These are phyloP conservation scores for Serendipita indica DNA, from an alignment of 768 basidiomycete genomes.

Conservation along the genomic window DNA sequence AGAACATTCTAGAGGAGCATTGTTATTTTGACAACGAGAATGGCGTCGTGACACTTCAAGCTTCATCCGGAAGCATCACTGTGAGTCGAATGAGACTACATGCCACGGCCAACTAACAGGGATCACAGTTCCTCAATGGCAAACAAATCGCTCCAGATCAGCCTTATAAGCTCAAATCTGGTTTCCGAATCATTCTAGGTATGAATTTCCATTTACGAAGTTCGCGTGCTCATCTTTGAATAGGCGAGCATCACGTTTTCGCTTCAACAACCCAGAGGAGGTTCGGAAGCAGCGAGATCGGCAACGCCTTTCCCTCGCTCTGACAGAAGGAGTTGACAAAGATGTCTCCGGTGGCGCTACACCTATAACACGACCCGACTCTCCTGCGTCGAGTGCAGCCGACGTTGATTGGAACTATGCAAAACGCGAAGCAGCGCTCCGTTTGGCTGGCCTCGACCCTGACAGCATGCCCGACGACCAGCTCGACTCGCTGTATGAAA, in stretches of 20 bases:
- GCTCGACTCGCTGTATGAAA: conserved; percentile 83
- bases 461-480: conserved; percentile 92
- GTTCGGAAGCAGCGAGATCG: conserved; percentile 84
- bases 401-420: conserved; percentile 98
- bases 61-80: conserved; percentile 67
- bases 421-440: conserved; percentile 80
- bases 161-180: conserved; percentile 79
- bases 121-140: conserved; percentile 74
- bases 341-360: conserved; percentile 36
- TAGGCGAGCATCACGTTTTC: conserved; percentile 95
- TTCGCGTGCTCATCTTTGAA: conserved; percentile 10
- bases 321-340: conserved; percentile 34
- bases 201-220: conserved; percentile 18
- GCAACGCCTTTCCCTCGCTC: conserved; percentile 55
- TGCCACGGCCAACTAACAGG: not conserved
- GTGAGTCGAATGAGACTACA: conserved; percentile 30
- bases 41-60: conserved; percentile 70
- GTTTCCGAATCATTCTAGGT: conserved; percentile 94
- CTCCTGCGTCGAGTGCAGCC: conserved; percentile 52
- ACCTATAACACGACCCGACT: conserved; percentile 43
- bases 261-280: conserved; percentile 92
- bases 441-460: conserved; percentile 68
- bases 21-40: conserved; percentile 81
- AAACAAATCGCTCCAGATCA: conserved; percentile 66
- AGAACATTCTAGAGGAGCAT: conserved; percentile 83